A percentile compares a stretch with the other conserved stretches of the same genome.
phyloP scores from a whole-genome alignment of 768 basidiomycete genomes.

The Tephrocybe sp. region DNA sequence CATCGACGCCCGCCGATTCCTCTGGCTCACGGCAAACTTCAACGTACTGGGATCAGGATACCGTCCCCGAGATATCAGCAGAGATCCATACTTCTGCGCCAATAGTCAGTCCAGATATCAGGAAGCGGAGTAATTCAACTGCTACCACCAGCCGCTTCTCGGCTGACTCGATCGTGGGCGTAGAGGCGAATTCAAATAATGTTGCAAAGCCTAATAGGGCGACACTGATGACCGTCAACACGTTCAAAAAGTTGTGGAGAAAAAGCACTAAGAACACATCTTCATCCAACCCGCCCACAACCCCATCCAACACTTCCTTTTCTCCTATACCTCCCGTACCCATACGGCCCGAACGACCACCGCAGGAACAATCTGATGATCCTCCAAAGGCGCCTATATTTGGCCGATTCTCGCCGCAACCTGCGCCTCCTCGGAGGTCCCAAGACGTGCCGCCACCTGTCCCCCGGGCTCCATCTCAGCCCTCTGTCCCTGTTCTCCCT shows the following conservation, averaged over 20 bases:
- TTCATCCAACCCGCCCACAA: slow-evolving; percentile 47
- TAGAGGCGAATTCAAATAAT: slow-evolving; percentile 29
- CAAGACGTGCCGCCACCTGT: slow-evolving; percentile 23
- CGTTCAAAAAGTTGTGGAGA: slow-evolving; percentile 76
- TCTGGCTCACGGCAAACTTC: slow-evolving; percentile 26
- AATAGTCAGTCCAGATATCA: slow-evolving; percentile 13
- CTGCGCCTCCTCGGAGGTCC: slow-evolving; percentile 18
- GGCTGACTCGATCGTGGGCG: slow-evolving; percentile 60
- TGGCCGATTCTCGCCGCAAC: slow-evolving; percentile 28
- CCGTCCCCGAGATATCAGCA: slow-evolving; percentile 11
- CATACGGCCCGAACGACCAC: slow-evolving; percentile 37
- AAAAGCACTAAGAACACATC: slow-evolving; percentile 60
- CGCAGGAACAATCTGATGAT: slow-evolving; percentile 36
- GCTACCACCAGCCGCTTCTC: slow-evolving; percentile 70
- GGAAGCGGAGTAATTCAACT: slow-evolving; percentile 19
- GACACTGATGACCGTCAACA: slow-evolving; percentile 72
- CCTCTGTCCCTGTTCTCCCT: slow-evolving; percentile 15
- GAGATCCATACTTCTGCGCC: slow-evolving; percentile 8
- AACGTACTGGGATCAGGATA: slow-evolving; percentile 44
- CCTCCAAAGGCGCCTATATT: slow-evolving; percentile 30
- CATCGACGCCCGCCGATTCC: slow-evolving; percentile 43
- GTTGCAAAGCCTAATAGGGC: slow-evolving; percentile 36
- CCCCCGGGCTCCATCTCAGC: slow-evolving; percentile 14
- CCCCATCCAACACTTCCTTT: slow-evolving; percentile 28
- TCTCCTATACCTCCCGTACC: slow-evolving; percentile 33